Evolutionary conservation across 2,329 filamentous ascomycete genomes (phyloP).

Genomic region (Colletotrichum sidae): DNA sequence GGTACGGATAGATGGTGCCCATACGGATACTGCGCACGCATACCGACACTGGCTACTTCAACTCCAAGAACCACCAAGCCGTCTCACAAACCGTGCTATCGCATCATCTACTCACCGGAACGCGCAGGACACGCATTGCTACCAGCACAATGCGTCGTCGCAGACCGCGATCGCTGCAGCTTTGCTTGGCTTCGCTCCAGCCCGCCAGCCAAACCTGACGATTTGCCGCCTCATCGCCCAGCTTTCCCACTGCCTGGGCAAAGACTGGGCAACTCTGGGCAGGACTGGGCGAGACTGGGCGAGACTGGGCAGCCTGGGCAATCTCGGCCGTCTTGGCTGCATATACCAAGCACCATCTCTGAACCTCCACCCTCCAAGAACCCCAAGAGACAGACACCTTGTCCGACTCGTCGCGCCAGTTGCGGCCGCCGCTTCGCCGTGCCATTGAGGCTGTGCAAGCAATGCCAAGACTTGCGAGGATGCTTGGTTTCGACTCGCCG

Average conservation of each 20-base stretch:
- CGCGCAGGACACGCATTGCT: slow-evolving; percentile 9
- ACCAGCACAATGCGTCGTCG: slow-evolving; percentile 15
- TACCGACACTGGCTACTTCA: no score
- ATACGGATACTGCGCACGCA: no score
- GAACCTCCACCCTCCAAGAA: slow-evolving; percentile 7
- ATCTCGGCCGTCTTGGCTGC: slow-evolving; percentile 35
- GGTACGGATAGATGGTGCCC: no score
- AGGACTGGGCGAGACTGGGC: slow-evolving; percentile 19
- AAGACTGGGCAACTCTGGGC: slow-evolving; percentile 5
- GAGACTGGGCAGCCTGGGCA: slow-evolving; percentile 28
- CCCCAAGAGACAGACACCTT: no score
- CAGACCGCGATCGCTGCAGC: slow-evolving; percentile 7
- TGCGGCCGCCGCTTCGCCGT: slow-evolving; percentile 31
- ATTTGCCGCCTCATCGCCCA: slow-evolving; percentile 34
- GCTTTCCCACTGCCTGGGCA: slow-evolving; percentile 15
- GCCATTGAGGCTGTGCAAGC: slow-evolving; percentile 34
- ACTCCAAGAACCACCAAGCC: slow-evolving; percentile 16
- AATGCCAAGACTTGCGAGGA: slow-evolving; percentile 34
- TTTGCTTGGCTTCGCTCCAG: slow-evolving; percentile 20
- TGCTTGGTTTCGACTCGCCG: slow-evolving; percentile 32
- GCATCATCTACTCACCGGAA: slow-evolving; percentile 11
- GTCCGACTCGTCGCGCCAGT: not conserved
- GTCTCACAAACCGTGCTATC: slow-evolving; percentile 34
- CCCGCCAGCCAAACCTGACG: slow-evolving; percentile 19
- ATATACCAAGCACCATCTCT: slow-evolving; percentile 31